A percentile compares a stretch with the other conserved stretches of the same genome.
Conservation (phyloP, 2,329 filamentous ascomycete species). For the Alternaria incomplexa region DNA sequence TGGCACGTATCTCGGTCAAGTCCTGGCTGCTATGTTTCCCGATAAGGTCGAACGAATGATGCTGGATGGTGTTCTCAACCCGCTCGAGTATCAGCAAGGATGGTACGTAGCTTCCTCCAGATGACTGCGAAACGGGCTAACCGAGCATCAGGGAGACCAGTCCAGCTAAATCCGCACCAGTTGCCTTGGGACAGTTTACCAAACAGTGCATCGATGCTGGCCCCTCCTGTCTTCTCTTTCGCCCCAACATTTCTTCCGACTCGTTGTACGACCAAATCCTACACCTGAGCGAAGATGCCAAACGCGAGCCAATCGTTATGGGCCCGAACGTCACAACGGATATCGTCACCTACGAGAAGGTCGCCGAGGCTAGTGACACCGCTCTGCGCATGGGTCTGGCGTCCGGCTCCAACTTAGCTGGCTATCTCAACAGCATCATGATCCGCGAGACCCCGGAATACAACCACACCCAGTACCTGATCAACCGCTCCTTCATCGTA, state of each 20-base stretch:
- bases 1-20: neutral
- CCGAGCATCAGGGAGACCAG: neutral
- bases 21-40: neutral
- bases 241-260: accelerated
- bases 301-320: neutral
- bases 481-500: neutral
- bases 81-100: neutral
- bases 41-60: neutral
- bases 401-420: neutral
- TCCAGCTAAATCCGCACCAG: accelerated
- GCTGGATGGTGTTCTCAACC: neutral
- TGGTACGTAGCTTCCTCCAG: neutral
- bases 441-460: neutral
- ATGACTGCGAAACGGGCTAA: neutral
- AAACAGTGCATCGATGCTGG: neutral
- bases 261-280: neutral
- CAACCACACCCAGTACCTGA: neutral
- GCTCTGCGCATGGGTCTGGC: neutral
- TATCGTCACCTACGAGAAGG: neutral
- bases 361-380: neutral
- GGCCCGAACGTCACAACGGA: neutral
- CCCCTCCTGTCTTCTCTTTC: neutral
- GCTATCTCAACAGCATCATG: neutral
- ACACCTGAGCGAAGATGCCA: accelerated
- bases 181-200: neutral